Conservation (phyloP, 208 protist species). For the Phytomonas francai region DNA sequence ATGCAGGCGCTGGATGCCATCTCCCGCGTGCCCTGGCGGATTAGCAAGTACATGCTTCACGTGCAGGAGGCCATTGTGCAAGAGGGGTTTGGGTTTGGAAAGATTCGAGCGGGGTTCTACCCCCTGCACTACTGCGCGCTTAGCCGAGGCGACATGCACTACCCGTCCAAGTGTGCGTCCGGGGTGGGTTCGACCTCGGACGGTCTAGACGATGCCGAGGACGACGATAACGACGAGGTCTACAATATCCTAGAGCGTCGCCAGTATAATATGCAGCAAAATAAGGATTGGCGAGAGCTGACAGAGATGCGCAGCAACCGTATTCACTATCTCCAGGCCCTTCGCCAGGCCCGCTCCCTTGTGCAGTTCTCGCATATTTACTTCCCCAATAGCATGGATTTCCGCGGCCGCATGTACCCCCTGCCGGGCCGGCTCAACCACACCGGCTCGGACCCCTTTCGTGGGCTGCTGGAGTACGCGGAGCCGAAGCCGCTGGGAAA, state of each 20-base stretch:
- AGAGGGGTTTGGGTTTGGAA: slow-evolving; percentile 89
- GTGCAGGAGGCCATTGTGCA: slow-evolving; percentile 89
- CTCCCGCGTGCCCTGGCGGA: slow-evolving; percentile 86
- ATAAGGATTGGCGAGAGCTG: slow-evolving; percentile 77
- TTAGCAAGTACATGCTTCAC: slow-evolving; percentile 91
- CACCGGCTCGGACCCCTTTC: slow-evolving; percentile 91
- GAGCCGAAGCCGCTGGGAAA: slow-evolving; percentile 91
- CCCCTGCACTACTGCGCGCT: slow-evolving; percentile 75
- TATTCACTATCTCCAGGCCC: slow-evolving; percentile 83
- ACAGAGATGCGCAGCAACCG: slow-evolving; percentile 78
- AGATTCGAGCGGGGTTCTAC: slow-evolving; percentile 86
- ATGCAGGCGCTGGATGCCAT: slow-evolving; percentile 88
- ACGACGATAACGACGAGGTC: slow-evolving; percentile 28
- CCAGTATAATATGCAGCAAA: slow-evolving; percentile 56
- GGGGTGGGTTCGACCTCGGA: neutral
- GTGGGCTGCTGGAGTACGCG: slow-evolving; percentile 93
- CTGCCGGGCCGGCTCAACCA: slow-evolving; percentile 97
- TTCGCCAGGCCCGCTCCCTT: slow-evolving; percentile 85
- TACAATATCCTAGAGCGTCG: slow-evolving; percentile 65
- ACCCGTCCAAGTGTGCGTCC: slow-evolving; percentile 19
- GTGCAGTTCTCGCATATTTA: slow-evolving; percentile 93
- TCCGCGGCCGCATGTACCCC: slow-evolving; percentile 97
- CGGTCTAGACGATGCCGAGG: slow-evolving; percentile 9
- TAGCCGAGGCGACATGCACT: slow-evolving; percentile 51
- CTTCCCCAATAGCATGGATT: slow-evolving; percentile 98